Evolutionary conservation across 306 rosid species (phyloP).

Genomic region (Cicer pinnatifidum): DNA sequence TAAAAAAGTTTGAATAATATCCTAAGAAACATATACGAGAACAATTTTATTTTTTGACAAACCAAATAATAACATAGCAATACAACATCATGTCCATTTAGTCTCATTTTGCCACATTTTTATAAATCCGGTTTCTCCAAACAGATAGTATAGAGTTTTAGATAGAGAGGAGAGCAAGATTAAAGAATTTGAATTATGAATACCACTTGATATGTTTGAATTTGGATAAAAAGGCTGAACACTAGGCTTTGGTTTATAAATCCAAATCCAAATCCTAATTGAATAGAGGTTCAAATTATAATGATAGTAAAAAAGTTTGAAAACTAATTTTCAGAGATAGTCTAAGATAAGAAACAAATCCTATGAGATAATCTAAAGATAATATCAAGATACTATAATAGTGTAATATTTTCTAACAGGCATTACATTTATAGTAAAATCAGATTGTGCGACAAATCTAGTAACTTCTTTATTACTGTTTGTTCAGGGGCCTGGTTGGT

Average conservation of each 20-base stretch:
- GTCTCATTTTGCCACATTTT: neutral
- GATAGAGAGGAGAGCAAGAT: neutral
- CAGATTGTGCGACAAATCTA: conserved; percentile 36
- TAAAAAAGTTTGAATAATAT: neutral
- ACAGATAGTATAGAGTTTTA: neutral
- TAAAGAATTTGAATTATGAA: neutral
- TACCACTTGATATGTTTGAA: neutral
- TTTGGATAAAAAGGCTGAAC: neutral
- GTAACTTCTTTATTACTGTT: conserved; percentile 38
- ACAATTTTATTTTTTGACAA: neutral
- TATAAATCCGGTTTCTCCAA: neutral
- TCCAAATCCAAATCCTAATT: neutral
- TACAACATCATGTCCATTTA: neutral
- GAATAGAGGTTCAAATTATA: neutral
- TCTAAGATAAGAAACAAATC: neutral
- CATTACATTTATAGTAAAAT: conserved; percentile 26
- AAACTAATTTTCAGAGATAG: neutral
- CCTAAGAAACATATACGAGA: neutral
- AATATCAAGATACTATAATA: neutral
- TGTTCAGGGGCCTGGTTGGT: conserved; percentile 95
- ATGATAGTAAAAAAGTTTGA: neutral
- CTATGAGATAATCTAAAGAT: neutral
- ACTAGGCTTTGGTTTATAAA: neutral
- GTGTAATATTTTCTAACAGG: neutral
- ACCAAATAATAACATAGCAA: neutral